phyloP scores from a whole-genome alignment of 371 early-diverging fungal species.

The Syncephalastrum monosporum region DNA sequence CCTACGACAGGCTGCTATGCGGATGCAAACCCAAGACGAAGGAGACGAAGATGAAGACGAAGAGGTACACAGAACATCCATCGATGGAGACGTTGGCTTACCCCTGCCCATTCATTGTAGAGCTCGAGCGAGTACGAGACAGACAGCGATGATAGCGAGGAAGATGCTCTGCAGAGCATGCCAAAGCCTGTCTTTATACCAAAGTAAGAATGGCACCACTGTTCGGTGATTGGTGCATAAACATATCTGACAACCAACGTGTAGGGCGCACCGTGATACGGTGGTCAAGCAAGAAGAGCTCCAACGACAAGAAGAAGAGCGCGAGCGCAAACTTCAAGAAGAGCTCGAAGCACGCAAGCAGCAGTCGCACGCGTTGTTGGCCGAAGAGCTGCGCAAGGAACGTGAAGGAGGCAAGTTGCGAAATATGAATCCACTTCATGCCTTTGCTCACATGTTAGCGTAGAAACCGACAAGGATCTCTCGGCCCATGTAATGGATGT shows the following conservation, averaged over 20 bases:
- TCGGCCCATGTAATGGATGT: conserved; percentile 46
- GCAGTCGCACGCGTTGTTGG: conserved; percentile 76
- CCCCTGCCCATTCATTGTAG: conserved; percentile 15
- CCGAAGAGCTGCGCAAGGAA: conserved; percentile 63
- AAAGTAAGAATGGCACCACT: conserved; percentile 52
- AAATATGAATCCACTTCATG: background rate
- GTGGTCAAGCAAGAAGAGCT: conserved; percentile 62
- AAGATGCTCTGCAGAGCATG: conserved; percentile 39
- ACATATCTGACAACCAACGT: background rate
- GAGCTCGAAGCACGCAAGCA: conserved; percentile 66
- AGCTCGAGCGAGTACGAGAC: conserved; percentile 66
- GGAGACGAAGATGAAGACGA: conserved; percentile 29
- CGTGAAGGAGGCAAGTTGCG: conserved; percentile 24
- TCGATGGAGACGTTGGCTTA: background rate
- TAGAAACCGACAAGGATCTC: conserved; percentile 28
- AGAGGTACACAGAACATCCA: conserved; percentile 24
- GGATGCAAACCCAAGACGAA: conserved; percentile 14
- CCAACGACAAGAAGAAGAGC: conserved; percentile 63
- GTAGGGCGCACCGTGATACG: conserved; percentile 66
- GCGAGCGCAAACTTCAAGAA: conserved; percentile 43
- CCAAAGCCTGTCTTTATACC: conserved; percentile 86
- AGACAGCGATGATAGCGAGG: conserved; percentile 52
- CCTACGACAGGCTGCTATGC: conserved; percentile 18
- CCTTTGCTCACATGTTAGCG: background rate
- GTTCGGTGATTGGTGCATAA: background rate